Evolutionary conservation across 805 yeast genomes (phyloP), one percentile per base, ranked within the genome.

Genomic region (Suhomyces kilbournensis): DNA sequence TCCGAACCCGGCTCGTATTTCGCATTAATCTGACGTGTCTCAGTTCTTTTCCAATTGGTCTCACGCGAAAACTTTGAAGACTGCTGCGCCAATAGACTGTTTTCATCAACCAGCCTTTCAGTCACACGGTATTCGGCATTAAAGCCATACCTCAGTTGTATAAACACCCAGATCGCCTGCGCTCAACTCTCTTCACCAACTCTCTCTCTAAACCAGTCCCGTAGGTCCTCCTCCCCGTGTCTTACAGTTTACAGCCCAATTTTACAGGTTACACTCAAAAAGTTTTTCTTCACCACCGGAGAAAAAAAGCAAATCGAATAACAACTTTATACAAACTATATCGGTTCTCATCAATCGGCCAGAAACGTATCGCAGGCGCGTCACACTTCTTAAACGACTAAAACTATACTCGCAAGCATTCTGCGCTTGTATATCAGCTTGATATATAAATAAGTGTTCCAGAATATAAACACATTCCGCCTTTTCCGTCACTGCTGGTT

Each of bases 201-300:
- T 8, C n/a, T 12, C 42, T 38, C 12, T n/a, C 32, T 38, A 8
- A 10, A 10, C 6, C 7, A 1, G 23, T 2, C 23, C 22, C 14
- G n/a, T 19, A 19, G 42, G 12, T 19, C 28, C 15, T 42, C 28
- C 23, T 26, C 46, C 7, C 32, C 32, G n/a, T 15, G 34, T 19
- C n/a, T 44, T 45, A 22, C 47, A 45, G 47, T 34, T 45, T 45
- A n/a, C 39, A 32, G 5, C 32, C 3, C n/a, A 28, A 12, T 10
- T 5, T 34, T 35, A 42, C 48, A 46, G 48, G 42, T 46, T 46
- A 34, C 43, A 22, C 42, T 44, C 48, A 46, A 46, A 46, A 46
- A 19, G 32, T 46, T 46, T 46, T 46, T 42, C 43, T 44, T 26
- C 48, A 35, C 45, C 45, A 42, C 19, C 30, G 42, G 42, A 38